phyloP scores from a whole-genome alignment of 768 basidiomycete genomes.

The Antrodiella citrinella region DNA sequence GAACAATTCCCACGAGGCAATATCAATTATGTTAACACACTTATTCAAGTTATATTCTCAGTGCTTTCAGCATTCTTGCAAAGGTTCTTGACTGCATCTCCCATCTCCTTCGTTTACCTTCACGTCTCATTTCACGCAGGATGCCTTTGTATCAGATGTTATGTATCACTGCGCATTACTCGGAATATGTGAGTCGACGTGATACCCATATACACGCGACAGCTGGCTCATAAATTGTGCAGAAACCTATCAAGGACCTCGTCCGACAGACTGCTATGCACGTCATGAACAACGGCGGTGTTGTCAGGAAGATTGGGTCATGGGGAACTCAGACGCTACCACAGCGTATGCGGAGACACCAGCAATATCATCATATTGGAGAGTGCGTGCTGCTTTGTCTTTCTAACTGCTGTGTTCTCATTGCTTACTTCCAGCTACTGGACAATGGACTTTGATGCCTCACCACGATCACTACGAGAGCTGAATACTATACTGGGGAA shows the following conservation, averaged over 20 bases:
- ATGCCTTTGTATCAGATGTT: slow-evolving; percentile 91
- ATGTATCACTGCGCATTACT: slow-evolving; percentile 72
- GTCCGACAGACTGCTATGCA: slow-evolving; percentile 65
- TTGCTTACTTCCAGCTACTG: slow-evolving; percentile 53
- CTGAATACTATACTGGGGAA: slow-evolving; percentile 63
- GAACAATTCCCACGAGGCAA: no score
- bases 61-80: no score
- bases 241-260: slow-evolving; percentile 71
- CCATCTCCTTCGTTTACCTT: no score
- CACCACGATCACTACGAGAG: slow-evolving; percentile 56
- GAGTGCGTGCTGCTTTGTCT: slow-evolving; percentile 52
- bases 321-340: slow-evolving; percentile 71
- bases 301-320: slow-evolving; percentile 72
- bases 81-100: no score
- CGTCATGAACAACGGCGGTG: slow-evolving; percentile 68
- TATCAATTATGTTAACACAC: no score
- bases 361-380: slow-evolving; percentile 47
- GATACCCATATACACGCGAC: no score
- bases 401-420: not conserved
- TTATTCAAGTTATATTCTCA: no score
- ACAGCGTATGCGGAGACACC: slow-evolving; percentile 62
- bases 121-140: no score
- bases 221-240: no score
- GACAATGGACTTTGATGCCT: slow-evolving; percentile 86
- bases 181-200: slow-evolving; percentile 68